phyloP scores from a whole-genome alignment of 768 basidiomycete species.

The Boletus subcaerulescens region DNA sequence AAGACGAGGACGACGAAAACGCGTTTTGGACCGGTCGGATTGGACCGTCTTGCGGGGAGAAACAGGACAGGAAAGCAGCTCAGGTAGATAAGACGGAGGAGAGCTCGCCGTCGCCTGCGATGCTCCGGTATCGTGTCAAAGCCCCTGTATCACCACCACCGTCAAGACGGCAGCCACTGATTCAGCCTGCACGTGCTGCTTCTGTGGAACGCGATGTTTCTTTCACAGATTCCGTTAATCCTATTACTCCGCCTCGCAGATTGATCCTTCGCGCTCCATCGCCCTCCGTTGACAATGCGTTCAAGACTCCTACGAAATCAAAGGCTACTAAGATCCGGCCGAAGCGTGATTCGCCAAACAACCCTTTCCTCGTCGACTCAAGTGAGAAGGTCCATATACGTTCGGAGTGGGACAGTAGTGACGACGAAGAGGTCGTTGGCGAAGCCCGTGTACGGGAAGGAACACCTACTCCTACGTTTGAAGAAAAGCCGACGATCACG shows the following conservation, averaged over 20 bases:
- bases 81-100: constrained; percentile 10
- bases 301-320: constrained; percentile 42
- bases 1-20: constrained; percentile 53
- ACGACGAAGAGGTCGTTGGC: constrained; percentile 34
- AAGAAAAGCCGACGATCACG: constrained; percentile 61
- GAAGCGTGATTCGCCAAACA: constrained; percentile 63
- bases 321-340: constrained; percentile 34
- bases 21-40: constrained; percentile 26
- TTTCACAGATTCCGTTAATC: constrained; percentile 11
- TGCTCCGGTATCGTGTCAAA: constrained; percentile 32
- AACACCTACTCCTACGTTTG: constrained; percentile 37
- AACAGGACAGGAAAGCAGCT: constrained; percentile 1
- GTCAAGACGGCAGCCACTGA: constrained; percentile 47
- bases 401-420: constrained; percentile 33
- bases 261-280: constrained; percentile 22
- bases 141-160: constrained; percentile 66
- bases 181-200: constrained; percentile 26
- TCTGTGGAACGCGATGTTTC: constrained; percentile 20
- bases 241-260: constrained; percentile 25
- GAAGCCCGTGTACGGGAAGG: constrained; percentile 32
- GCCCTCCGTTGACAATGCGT: constrained; percentile 13
- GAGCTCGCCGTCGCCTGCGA: constrained; percentile 36
- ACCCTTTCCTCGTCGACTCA: constrained; percentile 59
- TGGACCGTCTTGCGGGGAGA: constrained; percentile 12
- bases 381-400: constrained; percentile 15